Base-by-base conservation (phyloP, 768 basidiomycete species). In the Suillus plorans region DNA sequence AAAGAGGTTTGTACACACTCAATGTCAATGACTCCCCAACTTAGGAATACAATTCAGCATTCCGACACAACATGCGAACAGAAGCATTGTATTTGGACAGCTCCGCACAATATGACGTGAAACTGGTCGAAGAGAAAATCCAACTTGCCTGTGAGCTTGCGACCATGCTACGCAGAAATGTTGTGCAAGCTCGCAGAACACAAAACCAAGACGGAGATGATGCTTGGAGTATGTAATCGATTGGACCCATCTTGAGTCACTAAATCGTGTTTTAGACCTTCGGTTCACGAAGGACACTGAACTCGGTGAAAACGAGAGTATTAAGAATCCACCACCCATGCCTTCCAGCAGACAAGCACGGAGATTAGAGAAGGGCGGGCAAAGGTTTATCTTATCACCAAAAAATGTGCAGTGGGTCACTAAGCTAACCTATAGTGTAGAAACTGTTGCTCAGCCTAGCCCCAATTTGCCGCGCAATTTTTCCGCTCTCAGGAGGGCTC, bases 261-360 rank as follows among this genome's bases (percentile, higher is more conserved):
- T 53, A 45, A 67, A 41, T 41, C 42, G n/a, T 25, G 25, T 50
- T n/a, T 5, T 69, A 94, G 94, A 82, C 64, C 73, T 97, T 37
- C 84, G 85, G 47, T 80, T 97, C 53, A 94, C 89, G 4, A 78
- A 87, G 50, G 83, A 95, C 62, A 96, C 94, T 0, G 96, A 97
- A 70, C 80, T 97, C 9, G 96, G 95, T 6, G 87, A 89, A 62
- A 97, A 98, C 70, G 85, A 89, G 1, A 82, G 88, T 2, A 86
- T 97, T 69, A 94, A 90, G 76, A 82, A 77, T 56, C 85, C 89
- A 12, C 78, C 77, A 1, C 68, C 79, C 14, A 63, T 77, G 56
- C 80, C 84, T 58, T 82, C 84, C 31, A 81, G 74, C 69, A 84
- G 84, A 61, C 82, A 82, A 58, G 76, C 78, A 52, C 79, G 82